Base-by-base conservation (phyloP, 495 filamentous ascomycete species). In the Podospora conica region DNA sequence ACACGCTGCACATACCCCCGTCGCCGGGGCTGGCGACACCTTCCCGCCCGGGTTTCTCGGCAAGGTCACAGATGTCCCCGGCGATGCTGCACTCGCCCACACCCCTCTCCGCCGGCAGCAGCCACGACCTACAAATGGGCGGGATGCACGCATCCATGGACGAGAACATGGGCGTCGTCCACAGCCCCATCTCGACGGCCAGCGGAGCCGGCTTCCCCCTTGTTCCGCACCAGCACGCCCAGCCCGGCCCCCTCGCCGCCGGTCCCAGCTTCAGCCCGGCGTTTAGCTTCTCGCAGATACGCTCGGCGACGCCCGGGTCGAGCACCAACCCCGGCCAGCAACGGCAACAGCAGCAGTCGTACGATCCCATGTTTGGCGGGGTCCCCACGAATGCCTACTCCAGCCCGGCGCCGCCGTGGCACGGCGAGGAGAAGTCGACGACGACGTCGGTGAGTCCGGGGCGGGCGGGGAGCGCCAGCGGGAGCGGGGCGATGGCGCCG, bases 351-450 rank as follows among this genome's bases (percentile, higher is more conserved):
- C 40, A 48, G 40, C 66, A 71, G 25, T 66, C 60, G n/a, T 85
- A 82, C 73, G 84, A 86, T 57, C 81, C 84, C 2, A 86, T 86
- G 83, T 86, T 86, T 67, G 80, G 82, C 10, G 80, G 75, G 12
- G 61, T 81, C 3, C 74, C 77, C 40, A 75, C 79, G 55, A 78
- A 83, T 65, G 76, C 81, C 6, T 78, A 80, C 63, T 74, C 77
- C 11, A 79, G 77, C 59, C 78, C 81, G 1, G 73, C 80, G 5
- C 67, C 40, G 18, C 15, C 78, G 5, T 79, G 81, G 81, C 76
- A 83, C 29, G 71, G 66, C 5, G 75, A 76, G 15, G 75, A 79
- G 1, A 67, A 61, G 61, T 62, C 67, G 8, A 65, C 58, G 8
- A 65, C 58, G 10, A 73, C 69, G n/a, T 56, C 61, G 10, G 53